Evolutionary conservation across 805 yeast species (phyloP), one percentile per base, ranked within the genome.

Genomic region (Vanderwaltozyma tropicalis): DNA sequence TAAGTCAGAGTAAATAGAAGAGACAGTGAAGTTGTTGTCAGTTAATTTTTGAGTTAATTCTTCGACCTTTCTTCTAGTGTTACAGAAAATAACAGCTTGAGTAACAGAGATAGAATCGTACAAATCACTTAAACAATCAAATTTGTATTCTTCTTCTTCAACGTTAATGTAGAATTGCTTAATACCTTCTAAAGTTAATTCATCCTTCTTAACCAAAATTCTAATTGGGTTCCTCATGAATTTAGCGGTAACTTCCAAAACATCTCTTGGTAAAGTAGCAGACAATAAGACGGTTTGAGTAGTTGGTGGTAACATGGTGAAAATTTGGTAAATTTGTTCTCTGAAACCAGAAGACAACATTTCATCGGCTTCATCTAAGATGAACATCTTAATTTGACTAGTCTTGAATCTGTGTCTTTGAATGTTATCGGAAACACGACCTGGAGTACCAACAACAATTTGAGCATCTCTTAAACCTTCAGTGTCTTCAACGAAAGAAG

Each of bases 301-400:
- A 28, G 80, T 71, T 37, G 82, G 71, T 41, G 97, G 96, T 50
- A 92, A 70, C 49, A 74, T 70, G 55, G 80, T 77, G 74, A 83
- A 88, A 47, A 89, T 82, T 53, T 88, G 94, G 69, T 85, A 85
- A 50, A 92, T 89, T 68, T 88, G 96, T 57, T 85, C 94, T 64
- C 85, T 82, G 75, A 92, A 92, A 45, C 97, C 98, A 43, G 64
- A 55, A 32, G 64, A 76, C 62, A 89, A 74, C 78, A 89, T 74
- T 73, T 92, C 97, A 72, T 89, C 98, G 57, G 97, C 97, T 72
- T 89, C 98, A 69, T 89, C 98, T 58, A 92, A 73, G 60, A 89
- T 79, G 68, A 92, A 76, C 94, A 92, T 86, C 72, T 87, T 86
- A 57, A 92, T 72, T 63, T 79, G 73, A 54, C 84, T 76, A 47